Base-by-base conservation (phyloP, 2,329 filamentous ascomycete species). In the Botryotinia calthae region DNA sequence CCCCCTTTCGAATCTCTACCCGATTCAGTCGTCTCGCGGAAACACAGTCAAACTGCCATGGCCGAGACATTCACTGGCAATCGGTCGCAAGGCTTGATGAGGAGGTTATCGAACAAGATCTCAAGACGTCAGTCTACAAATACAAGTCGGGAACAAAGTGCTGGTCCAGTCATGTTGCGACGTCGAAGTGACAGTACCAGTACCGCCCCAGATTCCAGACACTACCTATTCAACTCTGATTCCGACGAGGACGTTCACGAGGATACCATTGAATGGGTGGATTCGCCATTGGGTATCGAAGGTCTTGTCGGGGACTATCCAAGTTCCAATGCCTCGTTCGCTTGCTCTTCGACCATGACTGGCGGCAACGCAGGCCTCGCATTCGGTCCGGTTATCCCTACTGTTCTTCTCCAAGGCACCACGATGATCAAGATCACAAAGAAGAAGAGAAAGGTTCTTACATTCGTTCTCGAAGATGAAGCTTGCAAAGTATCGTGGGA, bases 401-500 rank as follows among this genome's bases (percentile, higher is more conserved):
- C 90, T 9, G 86, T 91, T 37, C 87, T 98, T 42, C 90, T 95
- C 77, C 89, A 91, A 76, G 96, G 96, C 68, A 95, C 92, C 3
- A 84, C 86, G 68, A 86, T 98, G 75, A 89, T 86, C 72, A 98
- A 98, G 81, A 88, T 98, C 42, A 95, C 94, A 63, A 95, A 93
- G 83, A 96, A 95, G 79, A 90, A 88, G 81, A 90, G 87, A 77
- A 94, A 96, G 80, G 88, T 87, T 40, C 89, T 98, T 78, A 84
- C 84, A 42, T 85, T 91, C 48, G 89, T 91, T 70, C 89, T 98
- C 37, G 94, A 98, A 78, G 87, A 92, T 37, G 92, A 95, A 79
- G 88, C 92, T 2, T 95, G 93, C 74, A 96, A 94, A 82, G 93
- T 99, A 37, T 92, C 88, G 40, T 98, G 95, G 95, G 93, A 97